A percentile compares a stretch with the other conserved stretches of the same genome.
Conservation (phyloP, 768 basidiomycete genomes). For the Chalciporus piperatus region DNA sequence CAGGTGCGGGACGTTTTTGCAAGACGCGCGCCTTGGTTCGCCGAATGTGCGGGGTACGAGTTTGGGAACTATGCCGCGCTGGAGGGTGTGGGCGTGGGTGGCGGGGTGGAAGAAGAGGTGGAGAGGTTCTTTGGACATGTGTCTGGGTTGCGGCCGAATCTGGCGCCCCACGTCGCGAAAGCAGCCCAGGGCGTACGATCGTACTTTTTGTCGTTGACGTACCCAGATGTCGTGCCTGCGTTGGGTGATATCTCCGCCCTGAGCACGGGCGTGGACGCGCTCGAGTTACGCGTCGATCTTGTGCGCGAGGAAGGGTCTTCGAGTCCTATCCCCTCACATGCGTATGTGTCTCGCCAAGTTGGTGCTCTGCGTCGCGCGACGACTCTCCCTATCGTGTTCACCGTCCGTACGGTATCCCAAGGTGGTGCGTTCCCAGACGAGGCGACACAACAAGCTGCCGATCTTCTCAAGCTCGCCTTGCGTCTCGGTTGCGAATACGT, state of each 20-base stretch:
- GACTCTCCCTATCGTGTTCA: constrained; percentile 86
- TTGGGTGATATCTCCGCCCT: constrained; percentile 69
- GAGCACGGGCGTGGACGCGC: constrained; percentile 80
- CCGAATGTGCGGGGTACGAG: constrained; percentile 75
- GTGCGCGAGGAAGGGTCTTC: constrained; percentile 54
- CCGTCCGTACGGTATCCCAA: constrained; percentile 83
- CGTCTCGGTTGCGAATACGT: constrained; percentile 88
- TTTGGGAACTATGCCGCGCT: constrained; percentile 72
- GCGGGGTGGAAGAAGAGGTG: constrained; percentile 54
- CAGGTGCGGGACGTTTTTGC: constrained; percentile 78
- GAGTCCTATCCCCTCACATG: constrained; percentile 57
- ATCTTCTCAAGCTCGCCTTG: constrained; percentile 74
- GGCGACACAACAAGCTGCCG: constrained; percentile 65
- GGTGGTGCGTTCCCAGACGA: constrained; percentile 90
- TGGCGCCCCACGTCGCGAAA: constrained; percentile 46
- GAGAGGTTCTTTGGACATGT: constrained; percentile 87
- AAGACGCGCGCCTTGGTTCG: constrained; percentile 84
- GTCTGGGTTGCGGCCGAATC: constrained; percentile 66
- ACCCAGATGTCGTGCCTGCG: constrained; percentile 78
- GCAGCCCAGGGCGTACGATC: constrained; percentile 54
- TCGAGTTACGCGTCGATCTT: constrained; percentile 94
- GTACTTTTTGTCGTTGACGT: constrained; percentile 91
- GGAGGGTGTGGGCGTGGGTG: constrained; percentile 21
- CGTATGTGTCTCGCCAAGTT: constrained; percentile 81
- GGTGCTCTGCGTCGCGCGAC: constrained; percentile 74